Percentiles rank a stretch among this genome's conserved stretches.
Evolutionary conservation across 2,329 filamentous ascomycete species (phyloP).

Genomic region (Colletotrichum theobromicola): DNA sequence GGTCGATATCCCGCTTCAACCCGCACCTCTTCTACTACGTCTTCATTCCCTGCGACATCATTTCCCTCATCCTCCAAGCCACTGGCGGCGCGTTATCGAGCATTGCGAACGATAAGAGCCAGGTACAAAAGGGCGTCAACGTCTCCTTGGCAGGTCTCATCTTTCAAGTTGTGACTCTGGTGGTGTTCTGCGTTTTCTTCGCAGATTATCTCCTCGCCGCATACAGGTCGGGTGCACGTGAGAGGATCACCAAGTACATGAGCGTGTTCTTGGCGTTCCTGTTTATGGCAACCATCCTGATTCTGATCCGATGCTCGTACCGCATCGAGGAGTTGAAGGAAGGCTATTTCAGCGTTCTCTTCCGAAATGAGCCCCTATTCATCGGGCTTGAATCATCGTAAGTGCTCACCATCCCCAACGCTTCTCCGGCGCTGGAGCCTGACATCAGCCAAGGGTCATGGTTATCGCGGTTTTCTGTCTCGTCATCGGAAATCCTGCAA

Average conservation of each 20-base stretch:
- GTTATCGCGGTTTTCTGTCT: constrained; percentile 6
- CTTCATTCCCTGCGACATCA: constrained; percentile 54
- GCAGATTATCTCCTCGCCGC: constrained; percentile 42
- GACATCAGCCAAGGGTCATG: background rate
- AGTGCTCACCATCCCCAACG: background rate
- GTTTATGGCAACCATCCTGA: constrained; percentile 55
- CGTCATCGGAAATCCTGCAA: constrained; percentile 7
- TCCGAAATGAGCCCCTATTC: constrained; percentile 47
- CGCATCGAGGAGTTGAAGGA: constrained; percentile 63
- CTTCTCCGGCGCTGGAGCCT: background rate
- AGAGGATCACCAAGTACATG: constrained; percentile 39
- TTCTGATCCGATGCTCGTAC: constrained; percentile 63
- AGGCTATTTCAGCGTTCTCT: constrained; percentile 57
- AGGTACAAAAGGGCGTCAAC: constrained; percentile 44
- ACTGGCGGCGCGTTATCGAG: constrained; percentile 52
- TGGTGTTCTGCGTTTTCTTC: constrained; percentile 48
- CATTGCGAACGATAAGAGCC: constrained; percentile 17
- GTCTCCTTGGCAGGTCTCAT: constrained; percentile 56
- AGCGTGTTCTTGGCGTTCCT: constrained; percentile 55
- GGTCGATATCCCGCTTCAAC: constrained; percentile 29
- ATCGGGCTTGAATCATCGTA: constrained; percentile 46
- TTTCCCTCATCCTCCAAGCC: constrained; percentile 58
- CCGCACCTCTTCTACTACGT: constrained; percentile 36
- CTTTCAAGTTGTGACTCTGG: constrained; percentile 56
- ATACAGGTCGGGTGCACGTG: constrained; percentile 26